Percentiles rank a stretch among this genome's conserved stretches.
Evolutionary conservation across 176 grass and related monocot species (phyloP).

Genomic region (Alopecurus myosuroides): DNA sequence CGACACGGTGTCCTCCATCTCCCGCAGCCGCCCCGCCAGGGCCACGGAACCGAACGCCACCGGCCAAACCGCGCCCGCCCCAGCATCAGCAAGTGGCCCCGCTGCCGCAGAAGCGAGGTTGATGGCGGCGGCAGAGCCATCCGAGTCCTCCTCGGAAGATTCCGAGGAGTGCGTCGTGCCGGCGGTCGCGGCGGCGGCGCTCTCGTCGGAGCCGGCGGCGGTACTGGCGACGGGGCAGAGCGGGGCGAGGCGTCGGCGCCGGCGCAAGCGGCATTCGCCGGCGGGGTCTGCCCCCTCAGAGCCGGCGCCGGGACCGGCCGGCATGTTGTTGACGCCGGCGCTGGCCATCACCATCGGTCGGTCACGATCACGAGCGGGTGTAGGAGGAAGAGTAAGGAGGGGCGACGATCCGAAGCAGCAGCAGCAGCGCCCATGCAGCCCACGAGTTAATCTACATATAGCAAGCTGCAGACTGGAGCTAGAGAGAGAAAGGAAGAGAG

Average conservation of each 20-base stretch:
- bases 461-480: not conserved
- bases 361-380: not conserved
- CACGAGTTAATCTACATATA: not conserved
- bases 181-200: not conserved
- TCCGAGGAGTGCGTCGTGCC: not conserved
- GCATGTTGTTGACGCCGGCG: conserved; percentile 25
- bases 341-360: conserved; percentile 40
- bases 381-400: not conserved
- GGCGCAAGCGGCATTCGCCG: conserved; percentile 34
- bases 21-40: conserved; percentile 49
- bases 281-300: not conserved
- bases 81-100: not conserved
- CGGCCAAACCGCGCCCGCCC: not conserved
- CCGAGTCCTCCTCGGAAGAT: not conserved
- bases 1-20: conserved; percentile 82
- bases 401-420: not conserved
- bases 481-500: not conserved
- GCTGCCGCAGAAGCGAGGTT: not conserved
- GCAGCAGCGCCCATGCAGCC: not conserved
- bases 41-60: conserved; percentile 58
- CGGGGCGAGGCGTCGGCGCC: conserved; percentile 11
- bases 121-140: not conserved
- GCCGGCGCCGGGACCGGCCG: not conserved
- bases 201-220: not conserved
- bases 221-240: not conserved